phyloP scores from a whole-genome alignment of 2,329 filamentous ascomycete species.

The Colletotrichum gigasporum region DNA sequence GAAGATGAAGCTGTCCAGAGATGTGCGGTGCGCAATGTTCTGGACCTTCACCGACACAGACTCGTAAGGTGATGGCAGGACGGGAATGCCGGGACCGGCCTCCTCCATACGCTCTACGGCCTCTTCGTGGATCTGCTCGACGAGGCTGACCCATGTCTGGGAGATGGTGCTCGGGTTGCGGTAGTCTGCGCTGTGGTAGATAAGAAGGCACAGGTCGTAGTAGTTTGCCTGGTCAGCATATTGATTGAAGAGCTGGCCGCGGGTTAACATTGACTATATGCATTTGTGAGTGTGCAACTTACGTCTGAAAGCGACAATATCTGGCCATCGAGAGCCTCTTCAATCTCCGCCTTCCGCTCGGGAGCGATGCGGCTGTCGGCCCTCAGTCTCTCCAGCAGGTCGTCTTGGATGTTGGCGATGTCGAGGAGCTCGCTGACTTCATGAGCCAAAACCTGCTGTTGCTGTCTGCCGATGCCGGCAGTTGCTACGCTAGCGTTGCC shows the following conservation, averaged over 20 bases:
- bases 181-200: constrained; percentile 92
- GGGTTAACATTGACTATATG: constrained; percentile 33
- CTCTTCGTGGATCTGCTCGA: constrained; percentile 75
- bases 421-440: constrained; percentile 88
- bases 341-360: constrained; percentile 71
- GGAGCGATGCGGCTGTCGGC: constrained; percentile 75
- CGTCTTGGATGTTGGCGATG: constrained; percentile 93
- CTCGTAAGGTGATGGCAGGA: constrained; percentile 72
- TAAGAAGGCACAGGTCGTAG: constrained; percentile 91
- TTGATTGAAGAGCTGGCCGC: constrained; percentile 81
- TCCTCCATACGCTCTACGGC: constrained; percentile 54
- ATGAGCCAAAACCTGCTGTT: constrained; percentile 86
- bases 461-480: constrained; percentile 78
- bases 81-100: constrained; percentile 49
- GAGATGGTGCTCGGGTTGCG: constrained; percentile 86
- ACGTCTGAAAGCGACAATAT: constrained; percentile 82
- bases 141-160: constrained; percentile 84
- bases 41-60: constrained; percentile 71
- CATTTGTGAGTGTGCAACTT: constrained; percentile 47
- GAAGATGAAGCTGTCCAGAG: constrained; percentile 73
- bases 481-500: constrained; percentile 90
- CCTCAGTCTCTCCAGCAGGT: constrained; percentile 81
- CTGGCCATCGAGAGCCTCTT: constrained; percentile 77
- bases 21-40: constrained; percentile 71
- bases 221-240: constrained; percentile 93